Conservation (phyloP, 495 filamentous ascomycete species). For the Neurospora tetrasperma region DNA sequence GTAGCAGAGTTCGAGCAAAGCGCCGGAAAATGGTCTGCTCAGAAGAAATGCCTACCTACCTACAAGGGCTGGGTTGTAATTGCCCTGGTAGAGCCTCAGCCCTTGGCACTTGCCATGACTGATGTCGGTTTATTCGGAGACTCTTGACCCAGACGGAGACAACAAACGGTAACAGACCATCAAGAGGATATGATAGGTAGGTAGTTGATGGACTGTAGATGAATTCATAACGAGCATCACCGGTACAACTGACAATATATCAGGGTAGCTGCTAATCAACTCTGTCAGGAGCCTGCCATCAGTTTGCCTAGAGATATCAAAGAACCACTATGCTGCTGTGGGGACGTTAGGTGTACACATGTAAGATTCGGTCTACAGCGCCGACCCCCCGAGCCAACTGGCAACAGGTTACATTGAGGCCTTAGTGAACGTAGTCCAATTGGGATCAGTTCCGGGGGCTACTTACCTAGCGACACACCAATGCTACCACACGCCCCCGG, state of each 20-base stretch:
- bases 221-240: neutral
- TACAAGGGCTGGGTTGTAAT: too few species aligned
- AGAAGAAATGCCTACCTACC: too few species aligned
- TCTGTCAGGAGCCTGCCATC: neutral
- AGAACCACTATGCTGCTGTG: neutral
- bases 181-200: neutral
- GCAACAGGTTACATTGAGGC: neutral
- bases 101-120: too few species aligned
- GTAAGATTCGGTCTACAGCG: neutral
- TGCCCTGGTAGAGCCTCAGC: too few species aligned
- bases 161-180: neutral
- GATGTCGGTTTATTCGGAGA: neutral
- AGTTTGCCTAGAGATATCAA: neutral
- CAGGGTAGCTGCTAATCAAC: neutral
- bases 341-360: neutral
- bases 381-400: neutral
- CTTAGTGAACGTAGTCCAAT: neutral
- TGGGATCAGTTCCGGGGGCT: neutral
- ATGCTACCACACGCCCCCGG: too few species aligned
- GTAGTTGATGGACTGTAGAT: neutral
- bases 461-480: too few species aligned
- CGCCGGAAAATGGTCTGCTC: too few species aligned
- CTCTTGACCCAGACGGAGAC: neutral
- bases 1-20: too few species aligned
- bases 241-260: neutral